A percentile compares a stretch with the other conserved stretches of the same genome.
Evolutionary conservation across 345 rosid species (phyloP).

Genomic region (Kernera saxatilis): DNA sequence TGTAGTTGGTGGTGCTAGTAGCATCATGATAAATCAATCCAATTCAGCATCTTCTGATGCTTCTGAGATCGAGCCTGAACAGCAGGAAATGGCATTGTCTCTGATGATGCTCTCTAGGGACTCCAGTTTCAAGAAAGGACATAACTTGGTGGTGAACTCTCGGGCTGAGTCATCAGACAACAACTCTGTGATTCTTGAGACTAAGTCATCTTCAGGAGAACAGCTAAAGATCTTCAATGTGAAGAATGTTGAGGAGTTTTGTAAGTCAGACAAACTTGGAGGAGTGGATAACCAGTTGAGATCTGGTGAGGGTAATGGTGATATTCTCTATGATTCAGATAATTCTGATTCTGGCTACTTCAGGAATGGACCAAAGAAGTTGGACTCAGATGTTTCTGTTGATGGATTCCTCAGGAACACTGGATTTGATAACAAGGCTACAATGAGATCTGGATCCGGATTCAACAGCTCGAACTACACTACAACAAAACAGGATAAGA

Average conservation of each 20-base stretch:
- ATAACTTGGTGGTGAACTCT: constrained; percentile 32
- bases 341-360: constrained; percentile 72
- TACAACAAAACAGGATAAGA: constrained; percentile 34
- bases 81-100: constrained; percentile 71
- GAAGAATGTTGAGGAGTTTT: constrained; percentile 28
- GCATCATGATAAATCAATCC: constrained; percentile 3
- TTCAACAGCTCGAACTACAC: constrained; percentile 36
- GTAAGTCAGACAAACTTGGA: constrained; percentile 24
- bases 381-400: constrained; percentile 50
- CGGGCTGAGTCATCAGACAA: constrained; percentile 63
- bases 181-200: constrained; percentile 60
- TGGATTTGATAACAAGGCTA: constrained; percentile 30
- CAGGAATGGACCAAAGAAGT: constrained; percentile 57
- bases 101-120: constrained; percentile 87
- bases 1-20: background rate
- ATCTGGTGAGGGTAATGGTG: constrained; percentile 27
- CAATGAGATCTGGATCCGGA: constrained; percentile 35
- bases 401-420: constrained; percentile 37
- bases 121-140: constrained; percentile 47
- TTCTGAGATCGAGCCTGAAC: constrained; percentile 72
- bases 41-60: constrained; percentile 39
- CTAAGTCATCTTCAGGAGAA: constrained; percentile 54
- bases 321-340: constrained; percentile 32
- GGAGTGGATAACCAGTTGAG: constrained; percentile 29
- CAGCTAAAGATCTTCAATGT: constrained; percentile 36